These are phyloP conservation scores for Apiotrichum mycotoxinovorans DNA, from an alignment of 1,284 basidiomycete genomes.

Conservation along the genomic window DNA sequence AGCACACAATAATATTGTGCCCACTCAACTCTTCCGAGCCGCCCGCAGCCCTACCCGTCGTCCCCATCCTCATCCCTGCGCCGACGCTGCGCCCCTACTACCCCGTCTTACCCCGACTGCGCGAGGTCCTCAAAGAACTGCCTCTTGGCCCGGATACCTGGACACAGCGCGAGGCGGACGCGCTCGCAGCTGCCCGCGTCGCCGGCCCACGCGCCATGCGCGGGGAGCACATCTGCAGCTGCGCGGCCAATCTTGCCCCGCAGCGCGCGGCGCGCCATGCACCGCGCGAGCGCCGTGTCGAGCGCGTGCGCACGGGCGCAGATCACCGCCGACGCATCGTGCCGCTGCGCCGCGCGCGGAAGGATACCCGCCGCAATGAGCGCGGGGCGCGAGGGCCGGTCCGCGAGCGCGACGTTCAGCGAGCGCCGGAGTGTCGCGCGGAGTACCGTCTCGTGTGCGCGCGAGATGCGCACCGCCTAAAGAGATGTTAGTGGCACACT, in stretches of 20 bases:
- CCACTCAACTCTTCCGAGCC: no score
- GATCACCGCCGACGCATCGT: slow-evolving; percentile 8
- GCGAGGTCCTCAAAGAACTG: slow-evolving; percentile 20
- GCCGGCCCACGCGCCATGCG: slow-evolving; percentile 1
- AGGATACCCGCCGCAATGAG: slow-evolving; percentile 22
- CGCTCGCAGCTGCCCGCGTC: slow-evolving; percentile 16
- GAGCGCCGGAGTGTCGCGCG: slow-evolving; percentile 14
- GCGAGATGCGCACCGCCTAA: slow-evolving; percentile 26
- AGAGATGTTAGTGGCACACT: no score
- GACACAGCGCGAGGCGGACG: slow-evolving; percentile 23
- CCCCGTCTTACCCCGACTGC: no score
- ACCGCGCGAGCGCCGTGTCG: slow-evolving; percentile 11
- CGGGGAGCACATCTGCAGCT: slow-evolving; percentile 11
- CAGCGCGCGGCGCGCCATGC: slow-evolving; percentile 16
- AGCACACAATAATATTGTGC: no score
- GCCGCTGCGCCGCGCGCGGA: slow-evolving; percentile 4
- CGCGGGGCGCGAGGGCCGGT: slow-evolving; percentile 12
- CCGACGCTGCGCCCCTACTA: no score
- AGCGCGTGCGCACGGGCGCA: slow-evolving; percentile 18
- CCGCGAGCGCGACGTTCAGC: slow-evolving; percentile 12
- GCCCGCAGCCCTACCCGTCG: no score
- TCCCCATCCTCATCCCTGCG: no score
- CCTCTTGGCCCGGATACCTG: slow-evolving; percentile 20
- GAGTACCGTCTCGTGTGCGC: slow-evolving; percentile 20
- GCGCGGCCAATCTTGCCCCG: slow-evolving; percentile 1